Percentiles rank a stretch among this genome's conserved stretches.
Evolutionary conservation across 2,329 filamentous ascomycete genomes (phyloP).

Genomic region (Nemania sp.): DNA sequence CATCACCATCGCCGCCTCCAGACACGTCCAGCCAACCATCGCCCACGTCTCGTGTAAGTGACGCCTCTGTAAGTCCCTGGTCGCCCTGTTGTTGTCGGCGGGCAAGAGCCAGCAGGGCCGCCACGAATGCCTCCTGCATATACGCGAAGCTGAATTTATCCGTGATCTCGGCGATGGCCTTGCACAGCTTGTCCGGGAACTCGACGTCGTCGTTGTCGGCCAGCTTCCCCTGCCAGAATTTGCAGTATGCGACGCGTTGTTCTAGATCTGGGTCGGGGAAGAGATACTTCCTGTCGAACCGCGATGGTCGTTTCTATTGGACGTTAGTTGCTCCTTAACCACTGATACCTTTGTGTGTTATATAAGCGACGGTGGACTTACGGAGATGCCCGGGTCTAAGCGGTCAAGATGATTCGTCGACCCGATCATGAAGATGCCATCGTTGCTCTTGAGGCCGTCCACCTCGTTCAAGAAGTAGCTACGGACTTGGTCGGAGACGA

Average conservation of each 20-base stretch:
- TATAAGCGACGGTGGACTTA: slow-evolving; percentile 38
- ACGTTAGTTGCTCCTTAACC: background rate
- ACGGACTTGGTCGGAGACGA: slow-evolving; percentile 63
- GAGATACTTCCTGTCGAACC: slow-evolving; percentile 70
- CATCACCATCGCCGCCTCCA: slow-evolving; percentile 28
- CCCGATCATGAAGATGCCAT: slow-evolving; percentile 72
- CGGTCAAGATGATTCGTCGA: slow-evolving; percentile 69
- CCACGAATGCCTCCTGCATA: slow-evolving; percentile 71
- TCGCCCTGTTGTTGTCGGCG: slow-evolving; percentile 29
- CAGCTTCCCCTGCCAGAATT: slow-evolving; percentile 65
- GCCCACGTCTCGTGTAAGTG: slow-evolving; percentile 37
- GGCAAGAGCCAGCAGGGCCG: slow-evolving; percentile 64
- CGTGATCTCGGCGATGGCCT: slow-evolving; percentile 65
- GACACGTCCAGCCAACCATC: slow-evolving; percentile 47
- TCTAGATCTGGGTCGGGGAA: slow-evolving; percentile 61
- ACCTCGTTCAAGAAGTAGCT: slow-evolving; percentile 76
- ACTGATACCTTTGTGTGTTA: background rate
- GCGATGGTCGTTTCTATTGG: slow-evolving; percentile 62
- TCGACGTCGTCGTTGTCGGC: slow-evolving; percentile 60
- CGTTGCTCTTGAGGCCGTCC: slow-evolving; percentile 70
- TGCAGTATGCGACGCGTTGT: slow-evolving; percentile 63
- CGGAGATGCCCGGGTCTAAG: slow-evolving; percentile 67
- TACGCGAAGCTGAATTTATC: slow-evolving; percentile 71
- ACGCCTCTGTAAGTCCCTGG: slow-evolving; percentile 34
- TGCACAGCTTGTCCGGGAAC: slow-evolving; percentile 63